These are phyloP conservation scores for Nemania diffusa DNA, from an alignment of 2,329 filamentous ascomycete species.

Conservation along the genomic window DNA sequence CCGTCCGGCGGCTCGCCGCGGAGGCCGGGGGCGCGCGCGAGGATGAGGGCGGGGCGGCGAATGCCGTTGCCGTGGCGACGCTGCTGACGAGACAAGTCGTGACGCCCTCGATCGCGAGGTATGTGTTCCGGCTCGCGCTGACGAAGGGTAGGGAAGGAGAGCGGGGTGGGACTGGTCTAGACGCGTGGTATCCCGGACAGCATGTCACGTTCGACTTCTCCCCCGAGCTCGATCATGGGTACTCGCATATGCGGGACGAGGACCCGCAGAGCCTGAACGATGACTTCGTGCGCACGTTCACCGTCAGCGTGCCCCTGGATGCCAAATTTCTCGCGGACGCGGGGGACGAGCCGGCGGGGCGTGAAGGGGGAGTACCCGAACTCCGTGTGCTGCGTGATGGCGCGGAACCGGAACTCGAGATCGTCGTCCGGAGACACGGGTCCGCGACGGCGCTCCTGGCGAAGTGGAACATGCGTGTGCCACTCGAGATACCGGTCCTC, in stretches of 20 bases:
- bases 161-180: too few species aligned
- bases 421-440: constrained; percentile 77
- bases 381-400: constrained; percentile 37
- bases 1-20: constrained; percentile 69
- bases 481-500: constrained; percentile 72
- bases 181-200: constrained; percentile 73
- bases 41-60: neutral
- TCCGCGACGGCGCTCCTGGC: constrained; percentile 74
- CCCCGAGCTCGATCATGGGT: constrained; percentile 75
- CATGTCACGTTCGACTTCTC: constrained; percentile 81
- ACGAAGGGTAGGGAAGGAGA: neutral
- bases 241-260: constrained; percentile 84
- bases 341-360: too few species aligned
- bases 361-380: neutral
- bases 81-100: constrained; percentile 69
- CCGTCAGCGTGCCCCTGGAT: constrained; percentile 66
- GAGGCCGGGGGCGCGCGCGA: constrained; percentile 58
- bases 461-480: constrained; percentile 60
- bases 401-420: constrained; percentile 67
- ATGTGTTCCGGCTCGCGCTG: constrained; percentile 58
- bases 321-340: neutral
- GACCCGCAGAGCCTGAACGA: constrained; percentile 85
- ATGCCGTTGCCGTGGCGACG: constrained; percentile 57
- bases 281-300: constrained; percentile 86
- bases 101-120: constrained; percentile 74